A percentile compares a stretch with the other conserved stretches of the same genome.
phyloP scores from a whole-genome alignment of 192 early-diverging fungal species.

The Umbelopsis isabellina region DNA sequence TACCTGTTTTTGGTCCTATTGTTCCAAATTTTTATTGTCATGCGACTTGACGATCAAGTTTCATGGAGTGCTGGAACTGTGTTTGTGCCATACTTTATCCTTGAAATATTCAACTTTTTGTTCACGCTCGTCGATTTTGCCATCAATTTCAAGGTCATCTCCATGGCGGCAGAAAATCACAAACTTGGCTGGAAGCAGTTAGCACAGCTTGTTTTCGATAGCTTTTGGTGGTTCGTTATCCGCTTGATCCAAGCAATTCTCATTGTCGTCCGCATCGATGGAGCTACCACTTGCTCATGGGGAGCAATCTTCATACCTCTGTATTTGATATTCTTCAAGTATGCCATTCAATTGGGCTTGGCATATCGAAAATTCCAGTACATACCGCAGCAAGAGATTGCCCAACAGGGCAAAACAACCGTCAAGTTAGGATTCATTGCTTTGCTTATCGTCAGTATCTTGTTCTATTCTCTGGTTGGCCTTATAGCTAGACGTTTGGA shows the following conservation, averaged over 20 bases:
- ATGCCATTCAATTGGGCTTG: constrained; percentile 50
- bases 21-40: constrained; percentile 81
- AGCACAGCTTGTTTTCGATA: constrained; percentile 44
- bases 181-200: constrained; percentile 13
- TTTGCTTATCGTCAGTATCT: constrained; percentile 50
- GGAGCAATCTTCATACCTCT: constrained; percentile 68
- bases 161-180: constrained; percentile 31
- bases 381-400: constrained; percentile 49
- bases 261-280: constrained; percentile 65
- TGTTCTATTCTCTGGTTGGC: constrained; percentile 58
- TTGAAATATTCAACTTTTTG: constrained; percentile 73
- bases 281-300: constrained; percentile 61
- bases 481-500: constrained; percentile 55
- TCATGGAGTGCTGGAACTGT: constrained; percentile 66
- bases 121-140: constrained; percentile 43
- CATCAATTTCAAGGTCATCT: constrained; percentile 29
- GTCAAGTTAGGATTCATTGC: constrained; percentile 46
- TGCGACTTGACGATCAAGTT: constrained; percentile 68
- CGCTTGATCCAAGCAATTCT: constrained; percentile 71
- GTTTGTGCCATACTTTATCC: constrained; percentile 82
- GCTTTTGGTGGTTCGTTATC: constrained; percentile 67
- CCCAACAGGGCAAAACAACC: constrained; percentile 50
- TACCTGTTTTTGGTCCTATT: constrained; percentile 60
- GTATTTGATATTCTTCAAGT: constrained; percentile 65
- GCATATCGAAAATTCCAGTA: constrained; percentile 38